Evolutionary conservation across 2,329 filamentous ascomycete genomes (phyloP).

Genomic region (Neoscytalidium dimidiatum): DNA sequence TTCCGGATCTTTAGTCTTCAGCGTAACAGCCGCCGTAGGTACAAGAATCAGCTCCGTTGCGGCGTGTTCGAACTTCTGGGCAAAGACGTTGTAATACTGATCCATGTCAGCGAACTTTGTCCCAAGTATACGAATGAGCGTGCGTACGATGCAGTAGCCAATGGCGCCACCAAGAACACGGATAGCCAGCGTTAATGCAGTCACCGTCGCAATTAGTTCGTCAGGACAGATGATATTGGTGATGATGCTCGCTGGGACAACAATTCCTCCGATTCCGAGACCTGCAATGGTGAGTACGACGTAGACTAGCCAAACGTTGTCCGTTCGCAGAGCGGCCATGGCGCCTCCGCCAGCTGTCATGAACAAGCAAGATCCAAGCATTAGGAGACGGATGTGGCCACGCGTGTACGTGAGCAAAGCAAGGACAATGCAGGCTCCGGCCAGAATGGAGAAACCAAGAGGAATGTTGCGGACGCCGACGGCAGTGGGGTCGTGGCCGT

Average conservation of each 20-base stretch:
- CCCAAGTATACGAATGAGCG: too few relatives aligned
- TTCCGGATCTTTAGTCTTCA: not conserved
- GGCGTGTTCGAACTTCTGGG: slow-evolving; percentile 1
- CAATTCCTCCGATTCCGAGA: slow-evolving; percentile 40
- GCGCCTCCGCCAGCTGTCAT: slow-evolving; percentile 37
- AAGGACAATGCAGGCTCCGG: slow-evolving; percentile 35
- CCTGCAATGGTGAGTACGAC: slow-evolving; percentile 35
- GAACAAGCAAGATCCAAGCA: slow-evolving; percentile 33
- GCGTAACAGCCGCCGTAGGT: slow-evolving; percentile 2
- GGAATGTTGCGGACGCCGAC: slow-evolving; percentile 35
- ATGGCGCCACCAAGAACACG: slow-evolving; percentile 65
- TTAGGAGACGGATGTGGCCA: slow-evolving; percentile 27
- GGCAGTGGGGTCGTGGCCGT: slow-evolving; percentile 31
- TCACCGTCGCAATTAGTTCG: slow-evolving; percentile 66
- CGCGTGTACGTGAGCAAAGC: slow-evolving; percentile 31
- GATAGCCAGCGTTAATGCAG: slow-evolving; percentile 66
- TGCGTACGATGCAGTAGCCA: slow-evolving; percentile 57
- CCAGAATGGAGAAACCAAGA: slow-evolving; percentile 29
- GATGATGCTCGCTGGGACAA: slow-evolving; percentile 52
- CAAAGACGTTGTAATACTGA: slow-evolving; percentile 35
- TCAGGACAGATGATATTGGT: slow-evolving; percentile 67
- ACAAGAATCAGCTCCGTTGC: not conserved
- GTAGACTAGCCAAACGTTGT: slow-evolving; percentile 33
- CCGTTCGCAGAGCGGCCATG: slow-evolving; percentile 32
- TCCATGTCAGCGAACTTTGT: too few relatives aligned